These are phyloP conservation scores for Fusarium sp. DNA, from an alignment of 2,329 filamentous ascomycete species.

Conservation along the genomic window DNA sequence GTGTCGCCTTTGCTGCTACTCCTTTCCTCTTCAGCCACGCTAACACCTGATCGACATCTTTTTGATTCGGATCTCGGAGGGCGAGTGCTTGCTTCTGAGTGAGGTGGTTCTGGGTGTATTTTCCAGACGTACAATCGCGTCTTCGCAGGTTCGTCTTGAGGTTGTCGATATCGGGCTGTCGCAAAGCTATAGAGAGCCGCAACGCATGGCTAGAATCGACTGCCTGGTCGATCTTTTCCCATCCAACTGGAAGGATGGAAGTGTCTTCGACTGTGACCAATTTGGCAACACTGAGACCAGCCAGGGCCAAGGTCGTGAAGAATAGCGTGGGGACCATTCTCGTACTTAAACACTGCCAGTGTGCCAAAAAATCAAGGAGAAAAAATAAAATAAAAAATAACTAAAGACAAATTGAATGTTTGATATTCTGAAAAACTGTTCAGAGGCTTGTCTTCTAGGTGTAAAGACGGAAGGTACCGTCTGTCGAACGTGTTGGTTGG, in stretches of 20 bases:
- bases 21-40: conserved; percentile 58
- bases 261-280: conserved; percentile 47
- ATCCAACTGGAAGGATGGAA: conserved; percentile 48
- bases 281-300: conserved; percentile 40
- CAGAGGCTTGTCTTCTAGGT: neutral
- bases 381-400: neutral
- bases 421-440: neutral
- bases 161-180: conserved; percentile 48
- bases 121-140: conserved; percentile 23
- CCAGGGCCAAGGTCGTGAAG: conserved; percentile 39
- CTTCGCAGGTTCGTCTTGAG: conserved; percentile 44
- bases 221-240: conserved; percentile 43
- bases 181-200: conserved; percentile 51
- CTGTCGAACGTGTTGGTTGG: neutral
- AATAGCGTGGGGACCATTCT: conserved; percentile 34
- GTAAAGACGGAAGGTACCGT: neutral
- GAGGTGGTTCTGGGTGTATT: conserved; percentile 48
- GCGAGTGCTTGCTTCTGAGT: conserved; percentile 52
- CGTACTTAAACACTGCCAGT: neutral
- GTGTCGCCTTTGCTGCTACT: conserved; percentile 49
- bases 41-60: conserved; percentile 53
- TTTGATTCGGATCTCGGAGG: conserved; percentile 52
- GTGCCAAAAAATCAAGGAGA: neutral
- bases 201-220: conserved; percentile 44
- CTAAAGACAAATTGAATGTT: neutral